These are phyloP conservation scores for Trichoderma sp. DNA, from an alignment of 2,329 filamentous ascomycete species.

Conservation along the genomic window DNA sequence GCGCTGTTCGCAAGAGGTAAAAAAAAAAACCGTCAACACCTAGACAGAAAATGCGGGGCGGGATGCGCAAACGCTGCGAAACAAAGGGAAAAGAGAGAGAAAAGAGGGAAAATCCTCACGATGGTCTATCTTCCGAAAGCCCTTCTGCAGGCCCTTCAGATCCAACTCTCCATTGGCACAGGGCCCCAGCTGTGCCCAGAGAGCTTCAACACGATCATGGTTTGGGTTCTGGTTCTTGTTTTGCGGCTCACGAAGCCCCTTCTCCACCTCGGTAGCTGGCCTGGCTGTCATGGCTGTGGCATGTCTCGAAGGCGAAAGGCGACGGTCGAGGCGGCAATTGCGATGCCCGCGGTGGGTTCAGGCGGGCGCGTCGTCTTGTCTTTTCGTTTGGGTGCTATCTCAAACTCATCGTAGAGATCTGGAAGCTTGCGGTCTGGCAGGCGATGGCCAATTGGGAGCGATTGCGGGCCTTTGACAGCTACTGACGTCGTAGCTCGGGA, in stretches of 20 bases:
- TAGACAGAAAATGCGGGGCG: background rate
- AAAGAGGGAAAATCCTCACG: conserved; percentile 54
- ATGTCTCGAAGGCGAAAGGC: conserved; percentile 32
- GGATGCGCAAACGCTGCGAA: background rate
- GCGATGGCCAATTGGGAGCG: conserved; percentile 20
- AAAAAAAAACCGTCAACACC: background rate
- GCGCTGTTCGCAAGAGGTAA: conserved; percentile 39
- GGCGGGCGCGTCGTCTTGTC: conserved; percentile 22
- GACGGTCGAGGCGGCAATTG: conserved; percentile 15
- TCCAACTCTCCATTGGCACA: conserved; percentile 77
- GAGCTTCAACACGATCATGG: conserved; percentile 72
- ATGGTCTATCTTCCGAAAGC: conserved; percentile 85
- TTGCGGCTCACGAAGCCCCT: conserved; percentile 73
- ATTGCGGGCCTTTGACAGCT: conserved; percentile 1
- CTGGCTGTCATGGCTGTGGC: conserved; percentile 44
- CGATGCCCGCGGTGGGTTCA: conserved; percentile 16
- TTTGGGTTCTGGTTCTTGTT: conserved; percentile 69
- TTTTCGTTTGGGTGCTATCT: conserved; percentile 10
- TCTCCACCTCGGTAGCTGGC: conserved; percentile 51
- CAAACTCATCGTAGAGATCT: conserved; percentile 22
- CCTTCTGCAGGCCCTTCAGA: conserved; percentile 78
- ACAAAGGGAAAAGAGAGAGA: background rate
- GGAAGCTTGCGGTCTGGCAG: conserved; percentile 12
- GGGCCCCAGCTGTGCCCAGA: conserved; percentile 82
- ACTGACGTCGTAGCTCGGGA: conserved; percentile 21